A percentile compares a stretch with the other conserved stretches of the same genome.
phyloP scores from a whole-genome alignment of 306 rosid species.

The Macrotyloma uniflorum region DNA sequence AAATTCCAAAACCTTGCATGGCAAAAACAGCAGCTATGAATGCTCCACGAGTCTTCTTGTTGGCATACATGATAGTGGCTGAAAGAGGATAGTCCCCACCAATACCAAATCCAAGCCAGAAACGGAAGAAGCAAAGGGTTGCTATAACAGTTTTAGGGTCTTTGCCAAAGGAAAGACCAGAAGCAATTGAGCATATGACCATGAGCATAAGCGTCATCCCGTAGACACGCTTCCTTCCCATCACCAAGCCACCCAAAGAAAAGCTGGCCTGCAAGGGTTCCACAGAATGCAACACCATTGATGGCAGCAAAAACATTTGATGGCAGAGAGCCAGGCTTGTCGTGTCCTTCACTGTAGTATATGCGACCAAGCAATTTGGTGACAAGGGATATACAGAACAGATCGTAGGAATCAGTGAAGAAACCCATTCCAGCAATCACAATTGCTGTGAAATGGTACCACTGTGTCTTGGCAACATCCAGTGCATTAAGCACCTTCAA shows the following conservation, averaged over 20 bases:
- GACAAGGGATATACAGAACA: slow-evolving; percentile 89
- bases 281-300: slow-evolving; percentile 87
- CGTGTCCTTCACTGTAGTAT: slow-evolving; percentile 56
- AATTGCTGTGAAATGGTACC: slow-evolving; percentile 91
- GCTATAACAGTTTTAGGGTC: slow-evolving; percentile 59
- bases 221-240: slow-evolving; percentile 83
- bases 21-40: slow-evolving; percentile 96
- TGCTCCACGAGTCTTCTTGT: slow-evolving; percentile 82
- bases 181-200: slow-evolving; percentile 77
- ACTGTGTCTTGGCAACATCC: slow-evolving; percentile 87
- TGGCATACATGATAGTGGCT: slow-evolving; percentile 92
- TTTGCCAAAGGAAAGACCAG: slow-evolving; percentile 74
- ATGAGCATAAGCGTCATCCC: slow-evolving; percentile 91
- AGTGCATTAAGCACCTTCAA: slow-evolving; percentile 74
- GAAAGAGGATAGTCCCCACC: slow-evolving; percentile 98
- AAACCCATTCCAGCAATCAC: slow-evolving; percentile 94
- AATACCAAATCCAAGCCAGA: slow-evolving; percentile 93
- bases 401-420: slow-evolving; percentile 89
- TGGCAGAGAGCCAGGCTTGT: slow-evolving; percentile 67
- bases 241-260: slow-evolving; percentile 98
- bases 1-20: slow-evolving; percentile 91
- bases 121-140: slow-evolving; percentile 82
- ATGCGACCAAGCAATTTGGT: slow-evolving; percentile 82
- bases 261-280: slow-evolving; percentile 85
- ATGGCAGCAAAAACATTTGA: slow-evolving; percentile 72